Evolutionary conservation across 306 rosid genomes (phyloP).

Genomic region (Inga leiocalycina): DNA sequence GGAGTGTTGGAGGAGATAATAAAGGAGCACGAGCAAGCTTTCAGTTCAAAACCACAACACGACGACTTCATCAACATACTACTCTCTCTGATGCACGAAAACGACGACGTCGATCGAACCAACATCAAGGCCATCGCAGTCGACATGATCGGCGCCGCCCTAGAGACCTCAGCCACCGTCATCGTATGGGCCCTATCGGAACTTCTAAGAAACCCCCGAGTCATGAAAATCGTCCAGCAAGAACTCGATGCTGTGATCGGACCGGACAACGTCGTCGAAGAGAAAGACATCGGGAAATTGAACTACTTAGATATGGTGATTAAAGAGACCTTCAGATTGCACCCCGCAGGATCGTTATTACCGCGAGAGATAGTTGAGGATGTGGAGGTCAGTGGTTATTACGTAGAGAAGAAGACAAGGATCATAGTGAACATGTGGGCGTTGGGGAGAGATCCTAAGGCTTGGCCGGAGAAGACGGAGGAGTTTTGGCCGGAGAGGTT

Average conservation of each 20-base stretch:
- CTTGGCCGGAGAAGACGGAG: slow-evolving; percentile 8
- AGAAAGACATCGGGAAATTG: neutral
- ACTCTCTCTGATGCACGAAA: neutral
- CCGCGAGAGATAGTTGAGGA: neutral
- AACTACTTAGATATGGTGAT: neutral
- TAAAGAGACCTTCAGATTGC: slow-evolving; percentile 1
- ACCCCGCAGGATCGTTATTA: neutral
- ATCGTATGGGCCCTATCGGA: slow-evolving; percentile 5
- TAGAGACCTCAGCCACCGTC: neutral
- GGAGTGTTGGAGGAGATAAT: neutral
- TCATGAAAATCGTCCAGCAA: neutral
- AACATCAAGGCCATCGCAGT: slow-evolving; percentile 6
- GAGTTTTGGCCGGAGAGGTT: slow-evolving; percentile 18
- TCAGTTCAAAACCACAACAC: neutral
- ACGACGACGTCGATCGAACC: slow-evolving; percentile 1
- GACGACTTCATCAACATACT: slow-evolving; percentile 16
- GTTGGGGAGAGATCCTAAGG: neutral
- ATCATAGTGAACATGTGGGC: slow-evolving; percentile 2
- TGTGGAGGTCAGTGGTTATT: neutral
- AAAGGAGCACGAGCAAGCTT: neutral
- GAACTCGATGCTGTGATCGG: neutral
- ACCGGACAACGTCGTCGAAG: neutral
- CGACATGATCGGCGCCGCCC: slow-evolving; percentile 7
- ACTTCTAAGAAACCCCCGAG: neutral
- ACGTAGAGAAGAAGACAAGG: neutral